phyloP scores from a whole-genome alignment of 495 filamentous ascomycete species.

The Pyrenopolyporus hunteri region DNA sequence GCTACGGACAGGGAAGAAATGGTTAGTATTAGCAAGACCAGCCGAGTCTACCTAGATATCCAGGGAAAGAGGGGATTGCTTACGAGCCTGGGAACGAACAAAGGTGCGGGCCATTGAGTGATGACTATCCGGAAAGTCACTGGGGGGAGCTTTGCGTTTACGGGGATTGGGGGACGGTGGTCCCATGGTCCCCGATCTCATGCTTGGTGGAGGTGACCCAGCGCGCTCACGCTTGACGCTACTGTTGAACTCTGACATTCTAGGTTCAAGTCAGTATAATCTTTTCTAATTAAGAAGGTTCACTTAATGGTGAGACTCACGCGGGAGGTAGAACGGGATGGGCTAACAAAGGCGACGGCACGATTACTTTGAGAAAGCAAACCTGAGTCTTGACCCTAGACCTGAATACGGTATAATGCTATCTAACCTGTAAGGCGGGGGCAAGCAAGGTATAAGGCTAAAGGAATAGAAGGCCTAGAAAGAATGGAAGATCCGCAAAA shows the following conservation, averaged over 20 bases:
- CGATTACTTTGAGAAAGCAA: not conserved
- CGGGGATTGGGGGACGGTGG: slow-evolving; percentile 27
- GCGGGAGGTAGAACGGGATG: not conserved
- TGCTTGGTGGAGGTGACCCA: slow-evolving; percentile 18
- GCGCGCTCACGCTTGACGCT: slow-evolving; percentile 18
- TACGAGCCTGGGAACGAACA: slow-evolving; percentile 38
- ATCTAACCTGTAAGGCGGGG: not conserved
- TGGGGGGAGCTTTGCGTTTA: slow-evolving; percentile 19
- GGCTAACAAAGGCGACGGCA: too few species aligned
- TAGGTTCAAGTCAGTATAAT: not conserved
- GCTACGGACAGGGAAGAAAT: slow-evolving; percentile 12
- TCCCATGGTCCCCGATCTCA: slow-evolving; percentile 28
- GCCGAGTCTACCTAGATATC: not conserved
- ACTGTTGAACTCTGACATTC: not conserved
- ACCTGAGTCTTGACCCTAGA: not conserved
- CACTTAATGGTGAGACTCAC: not conserved
- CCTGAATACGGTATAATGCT: not conserved
- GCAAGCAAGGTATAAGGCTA: not conserved
- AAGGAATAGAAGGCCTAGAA: too few species aligned
- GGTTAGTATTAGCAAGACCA: slow-evolving; percentile 1
- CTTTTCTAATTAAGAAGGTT: not conserved
- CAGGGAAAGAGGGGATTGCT: slow-evolving; percentile 4
- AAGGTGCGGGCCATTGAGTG: slow-evolving; percentile 26
- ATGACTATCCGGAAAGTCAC: slow-evolving; percentile 18
- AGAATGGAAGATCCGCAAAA: too few species aligned